phyloP scores from a whole-genome alignment of 2,329 filamentous ascomycete genomes.

The Colletotrichum higginsianum region DNA sequence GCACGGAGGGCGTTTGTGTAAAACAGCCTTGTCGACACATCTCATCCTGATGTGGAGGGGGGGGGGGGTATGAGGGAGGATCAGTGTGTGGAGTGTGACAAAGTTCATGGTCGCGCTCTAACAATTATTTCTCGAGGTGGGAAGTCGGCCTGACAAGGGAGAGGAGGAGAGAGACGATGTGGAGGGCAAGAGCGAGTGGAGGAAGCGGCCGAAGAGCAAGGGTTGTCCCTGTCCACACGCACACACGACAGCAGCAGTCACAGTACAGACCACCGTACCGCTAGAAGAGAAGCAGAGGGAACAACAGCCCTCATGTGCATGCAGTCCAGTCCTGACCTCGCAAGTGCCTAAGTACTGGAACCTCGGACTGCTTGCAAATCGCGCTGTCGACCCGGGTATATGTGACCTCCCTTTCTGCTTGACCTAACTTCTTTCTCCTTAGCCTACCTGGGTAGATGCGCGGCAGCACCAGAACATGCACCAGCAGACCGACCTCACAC shows the following conservation, averaged over 20 bases:
- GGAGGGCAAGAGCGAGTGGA: constrained; percentile 27
- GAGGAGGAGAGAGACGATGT: constrained; percentile 31
- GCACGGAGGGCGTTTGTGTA: constrained; percentile 25
- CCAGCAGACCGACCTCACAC: constrained; percentile 7
- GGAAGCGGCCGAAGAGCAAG: constrained; percentile 36
- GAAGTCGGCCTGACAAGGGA: constrained; percentile 32
- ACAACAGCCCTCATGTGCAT: constrained; percentile 4
- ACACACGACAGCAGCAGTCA: constrained; percentile 4
- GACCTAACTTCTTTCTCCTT: background rate
- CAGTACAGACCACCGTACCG: constrained; percentile 15
- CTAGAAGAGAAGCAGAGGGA: constrained; percentile 11
- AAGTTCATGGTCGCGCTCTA: constrained; percentile 36
- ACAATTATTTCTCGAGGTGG: constrained; percentile 38
- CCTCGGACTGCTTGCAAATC: background rate
- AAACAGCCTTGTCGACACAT: constrained; percentile 32
- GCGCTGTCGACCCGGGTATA: background rate
- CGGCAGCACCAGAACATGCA: constrained; percentile 6
- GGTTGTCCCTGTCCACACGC: constrained; percentile 29
- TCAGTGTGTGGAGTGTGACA: constrained; percentile 27
- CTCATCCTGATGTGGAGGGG: constrained; percentile 10
- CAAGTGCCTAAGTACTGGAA: background rate
- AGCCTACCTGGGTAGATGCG: constrained; percentile 3
- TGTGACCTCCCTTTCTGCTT: background rate
- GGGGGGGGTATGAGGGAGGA: background rate
- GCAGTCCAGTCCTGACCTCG: background rate